Percentiles rank a stretch among this genome's conserved stretches.
Evolutionary conservation across 148 eudicot genomes (phyloP).

Genomic region (Rhododendron henanense): DNA sequence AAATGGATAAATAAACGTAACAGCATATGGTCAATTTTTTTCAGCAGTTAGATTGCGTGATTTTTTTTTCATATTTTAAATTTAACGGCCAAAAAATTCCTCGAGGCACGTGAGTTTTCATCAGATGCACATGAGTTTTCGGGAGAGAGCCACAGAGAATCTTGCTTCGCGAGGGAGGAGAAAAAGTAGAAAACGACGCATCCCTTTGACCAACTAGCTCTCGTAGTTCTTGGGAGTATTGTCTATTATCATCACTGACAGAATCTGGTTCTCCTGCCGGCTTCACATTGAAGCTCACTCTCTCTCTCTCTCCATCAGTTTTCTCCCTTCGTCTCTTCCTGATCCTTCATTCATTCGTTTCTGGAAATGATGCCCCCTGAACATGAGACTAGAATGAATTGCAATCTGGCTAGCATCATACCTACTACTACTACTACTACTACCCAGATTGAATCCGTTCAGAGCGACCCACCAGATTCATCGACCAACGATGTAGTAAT

Average conservation of each 20-base stretch:
- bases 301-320: neutral
- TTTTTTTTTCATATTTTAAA: no score
- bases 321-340: neutral
- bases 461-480: neutral
- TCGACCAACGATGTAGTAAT: neutral
- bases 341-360: neutral
- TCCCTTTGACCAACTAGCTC: no score
- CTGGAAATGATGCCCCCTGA: neutral
- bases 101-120: no score
- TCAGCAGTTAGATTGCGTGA: no score
- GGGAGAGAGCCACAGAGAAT: no score
- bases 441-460: neutral
- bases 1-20: no score
- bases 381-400: neutral
- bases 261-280: neutral
- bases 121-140: no score
- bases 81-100: rapidly evolving
- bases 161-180: no score
- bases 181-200: no score
- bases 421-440: neutral
- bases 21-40: no score
- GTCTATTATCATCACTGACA: neutral
- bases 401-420: neutral
- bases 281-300: no score
- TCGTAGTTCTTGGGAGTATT: no score